Evolutionary conservation across 2,329 filamentous ascomycete species (phyloP), one percentile per base, ranked within the genome.

Genomic region (Colletotrichum sp.): DNA sequence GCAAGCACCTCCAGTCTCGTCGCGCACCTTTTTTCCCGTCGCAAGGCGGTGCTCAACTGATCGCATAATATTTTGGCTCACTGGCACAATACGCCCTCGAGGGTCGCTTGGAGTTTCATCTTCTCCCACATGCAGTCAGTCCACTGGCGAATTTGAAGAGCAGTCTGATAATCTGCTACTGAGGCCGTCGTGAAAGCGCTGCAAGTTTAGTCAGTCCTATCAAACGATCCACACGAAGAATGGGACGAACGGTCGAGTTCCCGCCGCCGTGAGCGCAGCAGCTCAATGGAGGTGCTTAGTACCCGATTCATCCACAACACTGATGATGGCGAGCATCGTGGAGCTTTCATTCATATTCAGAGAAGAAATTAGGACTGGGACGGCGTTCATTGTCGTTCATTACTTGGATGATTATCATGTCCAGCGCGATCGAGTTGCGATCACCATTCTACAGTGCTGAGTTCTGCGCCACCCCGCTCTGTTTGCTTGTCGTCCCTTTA

Each of bases 221-320:
- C 39, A n/a, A 48, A 48, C 18, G 6, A 5, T n/a, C 1, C 18
- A 48, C 18, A 48, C 18, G 2, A 4, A 48, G 5, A 48, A 3
- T n/a, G 18, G 3, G 39, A 48, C 5, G 18, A 48, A n/a, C 0
- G 39, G 0, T 6, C 18, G 1, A 4, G 5, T 4, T 12, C 39
- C 18, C 16, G 18, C 9, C 3, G 18, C 39, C 39, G 9, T 10
- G 39, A 48, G 39, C 18, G 18, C 39, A 48, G 39, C 39, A 3
- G 3, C 18, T 48, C 44, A 48, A 48, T 22, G 7, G 44, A 22
- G 6, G 44, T 48, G 44, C 44, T 48, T 3, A 3, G 7, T 48
- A 22, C 10, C 10, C 18, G 10, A 12, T n/a, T 13, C 44, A 48
- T 48, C 10, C 18, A 48, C 6, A 48, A 2, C n/a, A 4, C 18